These are phyloP conservation scores for Lolium multiflorum DNA, from an alignment of 176 grass and related monocot species.

Conservation along the genomic window DNA sequence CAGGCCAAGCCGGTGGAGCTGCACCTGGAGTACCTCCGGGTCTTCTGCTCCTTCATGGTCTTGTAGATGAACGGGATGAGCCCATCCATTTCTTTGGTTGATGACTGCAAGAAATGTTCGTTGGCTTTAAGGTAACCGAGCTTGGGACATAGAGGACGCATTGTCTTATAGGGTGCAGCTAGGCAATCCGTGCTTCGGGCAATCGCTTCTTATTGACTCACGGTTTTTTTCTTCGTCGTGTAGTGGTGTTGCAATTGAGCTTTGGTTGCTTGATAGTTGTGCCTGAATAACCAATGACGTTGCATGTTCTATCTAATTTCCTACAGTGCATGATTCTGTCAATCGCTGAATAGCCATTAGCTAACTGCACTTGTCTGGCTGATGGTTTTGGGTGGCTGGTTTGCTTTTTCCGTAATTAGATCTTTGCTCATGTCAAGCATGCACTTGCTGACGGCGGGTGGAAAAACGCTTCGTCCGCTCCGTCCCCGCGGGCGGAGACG, in stretches of 20 bases:
- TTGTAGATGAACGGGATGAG: constrained; percentile 88
- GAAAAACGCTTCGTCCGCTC: too few relatives aligned
- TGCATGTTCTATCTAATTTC: constrained; percentile 17
- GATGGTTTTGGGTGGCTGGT: not conserved
- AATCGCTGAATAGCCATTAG: not conserved
- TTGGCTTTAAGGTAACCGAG: not conserved
- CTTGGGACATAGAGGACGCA: constrained; percentile 12
- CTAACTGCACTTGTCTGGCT: not conserved
- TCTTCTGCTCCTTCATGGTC: constrained; percentile 70
- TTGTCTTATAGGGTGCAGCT: not conserved
- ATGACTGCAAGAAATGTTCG: not conserved
- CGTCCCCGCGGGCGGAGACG: too few relatives aligned
- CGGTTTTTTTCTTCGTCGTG: constrained; percentile 48
- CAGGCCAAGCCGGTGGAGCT: constrained; percentile 45
- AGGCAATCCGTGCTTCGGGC: not conserved
- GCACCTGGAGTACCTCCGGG: constrained; percentile 64
- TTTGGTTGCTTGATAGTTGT: constrained; percentile 38
- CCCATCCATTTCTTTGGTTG: constrained; percentile 70
- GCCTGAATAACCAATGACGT: constrained; percentile 1
- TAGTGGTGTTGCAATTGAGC: constrained; percentile 24
- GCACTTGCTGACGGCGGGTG: too few relatives aligned
- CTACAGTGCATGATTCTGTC: too few relatives aligned
- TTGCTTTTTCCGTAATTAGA: not conserved
- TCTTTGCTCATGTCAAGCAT: not conserved
- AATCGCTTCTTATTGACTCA: not conserved